phyloP scores from a whole-genome alignment of 2,329 filamentous ascomycete genomes.

The Lecanicillium sp. region DNA sequence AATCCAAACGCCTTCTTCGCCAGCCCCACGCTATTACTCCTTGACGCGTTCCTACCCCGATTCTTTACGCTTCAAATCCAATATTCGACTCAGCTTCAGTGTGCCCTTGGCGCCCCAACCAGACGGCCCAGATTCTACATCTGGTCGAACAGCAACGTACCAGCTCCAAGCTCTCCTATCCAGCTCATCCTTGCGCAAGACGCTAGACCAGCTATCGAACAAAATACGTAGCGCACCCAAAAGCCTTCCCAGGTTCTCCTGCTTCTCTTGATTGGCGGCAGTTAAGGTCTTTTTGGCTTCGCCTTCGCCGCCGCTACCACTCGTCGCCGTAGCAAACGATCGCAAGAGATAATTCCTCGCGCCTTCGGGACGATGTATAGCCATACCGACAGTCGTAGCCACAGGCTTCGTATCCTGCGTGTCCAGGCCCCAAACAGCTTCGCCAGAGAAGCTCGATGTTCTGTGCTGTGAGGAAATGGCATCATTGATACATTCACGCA shows the following conservation, averaged over 20 bases:
- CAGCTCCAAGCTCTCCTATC: slow-evolving; percentile 72
- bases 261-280: slow-evolving; percentile 50
- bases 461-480: slow-evolving; percentile 41
- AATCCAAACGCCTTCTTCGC: too few species aligned
- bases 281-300: slow-evolving; percentile 39
- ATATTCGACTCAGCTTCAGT: slow-evolving; percentile 57
- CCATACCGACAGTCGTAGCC: slow-evolving; percentile 44
- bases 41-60: not conserved
- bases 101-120: slow-evolving; percentile 80
- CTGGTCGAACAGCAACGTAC: slow-evolving; percentile 70
- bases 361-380: slow-evolving; percentile 65
- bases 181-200: slow-evolving; percentile 55
- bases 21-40: too few species aligned
- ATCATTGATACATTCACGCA: slow-evolving; percentile 47
- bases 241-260: slow-evolving; percentile 60
- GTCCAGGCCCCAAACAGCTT: slow-evolving; percentile 54
- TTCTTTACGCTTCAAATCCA: slow-evolving; percentile 44
- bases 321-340: slow-evolving; percentile 46
- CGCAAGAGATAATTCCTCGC: slow-evolving; percentile 52
- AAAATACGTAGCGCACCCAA: slow-evolving; percentile 64
- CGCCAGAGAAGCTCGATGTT: slow-evolving; percentile 30
- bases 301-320: slow-evolving; percentile 12
- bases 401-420: slow-evolving; percentile 38
- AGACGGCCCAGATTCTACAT: slow-evolving; percentile 62
- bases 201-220: slow-evolving; percentile 64